Conservation (phyloP, 192 early-diverging fungal genomes). For the Chytriomyces sp. region DNA sequence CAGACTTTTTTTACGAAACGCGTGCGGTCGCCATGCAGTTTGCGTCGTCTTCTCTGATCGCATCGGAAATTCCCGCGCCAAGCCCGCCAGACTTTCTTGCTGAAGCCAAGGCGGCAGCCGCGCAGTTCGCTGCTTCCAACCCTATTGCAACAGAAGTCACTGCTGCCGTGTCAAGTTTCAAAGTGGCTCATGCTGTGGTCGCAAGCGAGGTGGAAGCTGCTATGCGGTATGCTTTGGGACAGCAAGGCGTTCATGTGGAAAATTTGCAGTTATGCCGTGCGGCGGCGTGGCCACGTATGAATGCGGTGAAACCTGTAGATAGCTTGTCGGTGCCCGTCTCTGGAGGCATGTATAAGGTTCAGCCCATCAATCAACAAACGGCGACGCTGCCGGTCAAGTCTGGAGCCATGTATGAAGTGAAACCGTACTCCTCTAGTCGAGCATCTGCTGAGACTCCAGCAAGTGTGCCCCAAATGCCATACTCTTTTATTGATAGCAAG, state of each 20-base stretch:
- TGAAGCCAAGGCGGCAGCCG: neutral
- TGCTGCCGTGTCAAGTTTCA: neutral
- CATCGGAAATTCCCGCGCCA: neutral
- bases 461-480: neutral
- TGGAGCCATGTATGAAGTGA: slow-evolving; percentile 6
- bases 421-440: neutral
- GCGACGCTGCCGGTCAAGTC: neutral
- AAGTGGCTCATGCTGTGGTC: too few relatives aligned
- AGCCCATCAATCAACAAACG: neutral
- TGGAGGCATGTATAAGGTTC: neutral
- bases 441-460: neutral
- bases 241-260: too few relatives aligned
- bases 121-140: neutral
- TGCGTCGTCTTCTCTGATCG: neutral
- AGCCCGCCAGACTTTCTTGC: neutral
- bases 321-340: neutral
- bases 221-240: too few relatives aligned
- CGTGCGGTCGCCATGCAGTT: neutral
- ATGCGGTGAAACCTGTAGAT: too few relatives aligned
- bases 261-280: too few relatives aligned
- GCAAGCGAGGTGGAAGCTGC: too few relatives aligned
- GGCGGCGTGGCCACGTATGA: too few relatives aligned
- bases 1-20: neutral
- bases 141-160: neutral
- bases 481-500: neutral